Base-by-base conservation (phyloP, 1,284 basidiomycete species). In the Puccinia horiana region DNA sequence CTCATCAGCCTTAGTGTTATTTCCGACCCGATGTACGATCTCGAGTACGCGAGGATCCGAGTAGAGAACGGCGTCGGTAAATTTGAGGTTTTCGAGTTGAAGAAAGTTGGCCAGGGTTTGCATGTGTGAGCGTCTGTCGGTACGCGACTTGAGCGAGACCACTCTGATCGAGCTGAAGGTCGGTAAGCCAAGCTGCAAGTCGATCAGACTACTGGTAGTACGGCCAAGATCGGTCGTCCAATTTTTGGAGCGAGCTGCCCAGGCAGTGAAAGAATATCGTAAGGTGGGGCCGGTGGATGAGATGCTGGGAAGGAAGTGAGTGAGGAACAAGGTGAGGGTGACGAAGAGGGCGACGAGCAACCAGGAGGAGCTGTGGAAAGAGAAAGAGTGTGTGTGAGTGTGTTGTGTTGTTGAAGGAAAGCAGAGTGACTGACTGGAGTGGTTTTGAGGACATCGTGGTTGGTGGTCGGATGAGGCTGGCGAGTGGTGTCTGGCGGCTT, bases 1-100 rank as follows among this genome's bases (percentile, higher is more conserved):
- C 16, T 81, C 75, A 54, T 81, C 80, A 2, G 80, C 80, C 49
- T 81, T 81, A 29, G 80, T 81, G 35, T 75, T 20, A 65, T 81
- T 81, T 23, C 80, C 80, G 14, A 81, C 58, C 32, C 61, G 54
- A 3, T 65, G 63, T 4, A 81, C 80, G 69, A 81, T 81, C 18
- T 81, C 72, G 0, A 67, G 23, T 14, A 81, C 80, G 63, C 72
- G 69, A 1, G 80, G 61, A 56, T 81, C 80, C 16, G 42, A 40
- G 54, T 81, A 81, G n/a, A 81, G 61, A 14, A 81, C 63, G 9
- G 80, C 80, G 49, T 81, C 47, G 12, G 42, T 52, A 40, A 75
- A 81, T 14, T n/a, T 32, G 35, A 81, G 47, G 58, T 67, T 67
- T 8, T 58, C 54, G 23, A 81, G 72, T 12, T 37, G 18, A 16